These are phyloP conservation scores for Xylaria cubensis DNA, from an alignment of 495 filamentous ascomycete genomes.

Conservation along the genomic window DNA sequence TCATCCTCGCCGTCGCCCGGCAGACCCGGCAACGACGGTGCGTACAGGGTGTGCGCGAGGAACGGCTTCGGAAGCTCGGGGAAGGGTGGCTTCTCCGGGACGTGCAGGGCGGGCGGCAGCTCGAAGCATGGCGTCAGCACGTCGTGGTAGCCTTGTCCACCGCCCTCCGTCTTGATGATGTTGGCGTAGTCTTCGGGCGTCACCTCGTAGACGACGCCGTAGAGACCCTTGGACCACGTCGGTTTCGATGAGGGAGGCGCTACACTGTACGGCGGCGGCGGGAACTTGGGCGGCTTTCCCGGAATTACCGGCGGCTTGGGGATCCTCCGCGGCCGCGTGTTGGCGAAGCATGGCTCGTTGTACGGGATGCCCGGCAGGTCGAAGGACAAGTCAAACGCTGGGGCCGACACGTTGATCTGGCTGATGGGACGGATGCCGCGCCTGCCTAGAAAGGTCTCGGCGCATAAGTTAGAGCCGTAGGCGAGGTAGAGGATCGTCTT, in stretches of 20 bases:
- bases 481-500: conserved; percentile 85
- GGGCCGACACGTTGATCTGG: conserved; percentile 78
- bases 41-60: conserved; percentile 53
- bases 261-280: conserved; percentile 45
- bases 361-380: conserved; percentile 88
- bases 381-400: conserved; percentile 77
- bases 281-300: conserved; percentile 40
- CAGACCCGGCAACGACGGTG: conserved; percentile 44
- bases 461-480: conserved; percentile 88
- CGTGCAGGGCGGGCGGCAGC: conserved; percentile 57
- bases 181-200: conserved; percentile 78
- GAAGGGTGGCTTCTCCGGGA: conserved; percentile 50
- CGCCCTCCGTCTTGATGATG: conserved; percentile 91
- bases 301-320: conserved; percentile 37
- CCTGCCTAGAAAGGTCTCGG: conserved; percentile 73
- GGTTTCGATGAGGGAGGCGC: conserved; percentile 38
- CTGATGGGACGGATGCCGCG: conserved; percentile 82
- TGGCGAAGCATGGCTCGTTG: conserved; percentile 90
- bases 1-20: not conserved
- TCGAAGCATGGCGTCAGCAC: conserved; percentile 77
- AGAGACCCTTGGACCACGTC: conserved; percentile 76
- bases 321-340: conserved; percentile 66
- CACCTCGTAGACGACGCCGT: conserved; percentile 95
- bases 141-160: conserved; percentile 80
- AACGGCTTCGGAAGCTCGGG: conserved; percentile 51